Evolutionary conservation across 2,329 filamentous ascomycete genomes (phyloP), one percentile per base, ranked within the genome.

Genomic region (Diaporthe vaccinii): DNA sequence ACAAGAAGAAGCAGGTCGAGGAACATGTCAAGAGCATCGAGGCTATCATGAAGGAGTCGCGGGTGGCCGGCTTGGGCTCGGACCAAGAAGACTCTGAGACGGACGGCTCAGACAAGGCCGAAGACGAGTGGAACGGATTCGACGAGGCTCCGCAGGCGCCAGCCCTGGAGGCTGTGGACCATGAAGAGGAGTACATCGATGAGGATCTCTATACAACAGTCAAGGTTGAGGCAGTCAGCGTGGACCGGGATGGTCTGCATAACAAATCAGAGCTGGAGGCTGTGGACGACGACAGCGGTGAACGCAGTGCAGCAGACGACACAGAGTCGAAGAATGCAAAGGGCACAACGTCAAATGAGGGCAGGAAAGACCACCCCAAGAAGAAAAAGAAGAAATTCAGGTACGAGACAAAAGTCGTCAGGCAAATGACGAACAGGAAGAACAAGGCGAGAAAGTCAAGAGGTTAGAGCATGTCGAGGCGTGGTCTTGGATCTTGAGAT

Each of bases 201-300:
- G 97, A 98, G 83, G 96, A 98, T 83, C 94, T 94, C 82, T 98
- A 95, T 83, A 98, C 97, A 0, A 98, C 95, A 0, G 97, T 99
- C 36, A 98, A 95, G 0, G 92, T 99, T 1, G 96, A 98, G 83
- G 93, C 94, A 15, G 95, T 99, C 79, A 93, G 93, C 77, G 90
- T 97, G 22, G 93, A 93, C 17, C 91, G 91, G 78, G 91, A 95
- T 73, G 94, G 94, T 0, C 85, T 97, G 65, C 88, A 91, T 75
- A 92, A 90, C 79, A 87, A 88, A 4, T 82, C 86, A 58, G 79
- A 85, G n/a, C 74, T 77, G 74, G 83, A 80, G 75, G 82, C 79
- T 14, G 81, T 83, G 14, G 83, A 84, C n/a, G 84, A 85, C 31
- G 69, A 73, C 15, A 82, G 84, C 7, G 83, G 83, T 15, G 80